Conservation (phyloP, 257 asterid genomes). For the Ophiorrhiza pumila region DNA sequence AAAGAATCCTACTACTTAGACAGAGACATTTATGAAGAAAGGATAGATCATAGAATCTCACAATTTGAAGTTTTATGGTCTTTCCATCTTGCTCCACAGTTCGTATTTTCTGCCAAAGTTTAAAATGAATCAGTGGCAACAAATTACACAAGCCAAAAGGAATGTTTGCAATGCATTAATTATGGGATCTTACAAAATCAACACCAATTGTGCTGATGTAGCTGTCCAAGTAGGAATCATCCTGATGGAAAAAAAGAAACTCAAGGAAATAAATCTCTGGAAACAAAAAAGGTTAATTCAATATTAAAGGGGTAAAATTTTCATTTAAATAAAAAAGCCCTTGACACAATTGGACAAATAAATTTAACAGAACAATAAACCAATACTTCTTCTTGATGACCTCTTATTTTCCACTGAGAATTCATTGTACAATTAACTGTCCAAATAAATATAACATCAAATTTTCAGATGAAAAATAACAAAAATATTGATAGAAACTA, state of each 20-base stretch:
- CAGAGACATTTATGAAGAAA: not conserved
- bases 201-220: constrained; percentile 93
- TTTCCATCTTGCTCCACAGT: constrained; percentile 91
- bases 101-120: constrained; percentile 67
- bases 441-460: not conserved
- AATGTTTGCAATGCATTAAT: not conserved
- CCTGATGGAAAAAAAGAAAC: constrained; percentile 35
- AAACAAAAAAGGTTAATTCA: not conserved
- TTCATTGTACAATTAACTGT: not conserved
- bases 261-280: not conserved
- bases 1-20: not conserved
- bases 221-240: constrained; percentile 83
- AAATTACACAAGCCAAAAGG: not conserved
- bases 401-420: not conserved
- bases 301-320: not conserved
- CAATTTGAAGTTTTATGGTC: constrained; percentile 87
- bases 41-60: constrained; percentile 23
- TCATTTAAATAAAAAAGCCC: not conserved
- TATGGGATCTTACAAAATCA: constrained; percentile 67
- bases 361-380: not conserved
- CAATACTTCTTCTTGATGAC: not conserved
- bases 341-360: not conserved
- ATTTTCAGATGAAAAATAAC: not conserved
- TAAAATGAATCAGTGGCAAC: constrained; percentile 16
- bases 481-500: not conserved